Base-by-base conservation (phyloP, 2,329 filamentous ascomycete genomes). In the Neonectria ditissima region DNA sequence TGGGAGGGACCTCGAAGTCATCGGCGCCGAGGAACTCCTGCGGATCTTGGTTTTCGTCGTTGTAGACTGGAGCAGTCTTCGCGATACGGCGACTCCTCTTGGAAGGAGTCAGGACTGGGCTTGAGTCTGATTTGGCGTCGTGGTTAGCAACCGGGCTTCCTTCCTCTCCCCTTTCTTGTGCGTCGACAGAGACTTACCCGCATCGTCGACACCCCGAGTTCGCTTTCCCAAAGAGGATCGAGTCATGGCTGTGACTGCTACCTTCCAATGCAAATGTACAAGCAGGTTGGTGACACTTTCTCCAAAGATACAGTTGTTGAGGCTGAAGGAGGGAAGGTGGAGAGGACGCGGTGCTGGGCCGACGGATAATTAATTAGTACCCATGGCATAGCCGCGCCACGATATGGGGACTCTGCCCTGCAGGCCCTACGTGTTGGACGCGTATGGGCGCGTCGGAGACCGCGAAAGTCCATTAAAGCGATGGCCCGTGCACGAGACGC, bases 21-120 rank as follows among this genome's bases (percentile, higher is more conserved):
- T 79, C 77, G 30, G 82, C 80, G 53, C 84, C 81, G 16, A 71
- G 67, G 37, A 63, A 66, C 16, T 69, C 69, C 14, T 75, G 65
- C 4, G 79, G 76, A 47, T 91, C 89, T 65, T 86, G 81, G 69
- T 93, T 92, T 77, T 94, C 91, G 69, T 92, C 87, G 69, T 90
- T 89, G 72, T 86, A 83, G 48, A 75, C 52, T n/a, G 73, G 66
- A 74, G 77, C 67, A 73, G 80, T 66, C 77, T 80, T 73, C 45
- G 65, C 61, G 78, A 81, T 65, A 39, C 82, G 80, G 65, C 84
- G 81, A 54, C 80, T 77, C 67, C 82, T 79, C 69, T 87, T 88
- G 43, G 77, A 70, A 44, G 83, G 81, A 34, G 75, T 75, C 55
- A 76, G 74, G 55, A 65, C 53, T 41, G 62, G 70, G 68, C 43